Conservation (phyloP, 2,329 filamentous ascomycete genomes). For the Phialophora macrospora region DNA sequence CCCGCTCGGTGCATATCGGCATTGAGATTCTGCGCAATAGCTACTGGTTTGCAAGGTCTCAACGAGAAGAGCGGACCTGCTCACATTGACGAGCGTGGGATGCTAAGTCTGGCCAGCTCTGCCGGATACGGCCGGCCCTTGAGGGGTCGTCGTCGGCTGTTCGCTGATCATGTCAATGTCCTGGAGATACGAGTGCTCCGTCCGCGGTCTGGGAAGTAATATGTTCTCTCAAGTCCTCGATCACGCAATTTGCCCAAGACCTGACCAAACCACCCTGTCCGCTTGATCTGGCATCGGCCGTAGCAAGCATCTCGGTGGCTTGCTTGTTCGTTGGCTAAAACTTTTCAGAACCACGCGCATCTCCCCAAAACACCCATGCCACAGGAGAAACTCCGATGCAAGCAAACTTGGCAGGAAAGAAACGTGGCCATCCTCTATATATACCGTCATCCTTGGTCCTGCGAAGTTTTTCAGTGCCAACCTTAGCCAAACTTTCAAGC, state of each 20-base stretch:
- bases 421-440: conserved; percentile 12
- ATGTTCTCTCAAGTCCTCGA: not conserved
- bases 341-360: not conserved
- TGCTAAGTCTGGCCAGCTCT: conserved; percentile 1
- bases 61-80: not conserved
- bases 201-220: not conserved
- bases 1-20: not conserved
- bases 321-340: conserved; percentile 5
- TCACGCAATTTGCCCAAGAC: conserved; percentile 18
- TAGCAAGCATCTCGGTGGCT: not conserved
- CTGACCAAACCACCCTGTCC: conserved; percentile 7
- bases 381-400: conserved; percentile 7
- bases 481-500: not conserved
- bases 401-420: conserved; percentile 8
- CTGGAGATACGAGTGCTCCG: conserved; percentile 1
- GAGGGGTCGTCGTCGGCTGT: not conserved
- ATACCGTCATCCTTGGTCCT: conserved; percentile 6
- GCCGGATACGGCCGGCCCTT: conserved; percentile 4
- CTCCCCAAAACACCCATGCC: not conserved
- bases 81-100: conserved; percentile 1
- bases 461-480: not conserved
- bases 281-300: conserved; percentile 12
- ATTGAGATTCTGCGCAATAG: not conserved
- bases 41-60: not conserved
- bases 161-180: conserved; percentile 6